Evolutionary conservation across 2,329 filamentous ascomycete genomes (phyloP), one percentile per base, ranked within the genome.

Genomic region (Neonectria neomacrospora): DNA sequence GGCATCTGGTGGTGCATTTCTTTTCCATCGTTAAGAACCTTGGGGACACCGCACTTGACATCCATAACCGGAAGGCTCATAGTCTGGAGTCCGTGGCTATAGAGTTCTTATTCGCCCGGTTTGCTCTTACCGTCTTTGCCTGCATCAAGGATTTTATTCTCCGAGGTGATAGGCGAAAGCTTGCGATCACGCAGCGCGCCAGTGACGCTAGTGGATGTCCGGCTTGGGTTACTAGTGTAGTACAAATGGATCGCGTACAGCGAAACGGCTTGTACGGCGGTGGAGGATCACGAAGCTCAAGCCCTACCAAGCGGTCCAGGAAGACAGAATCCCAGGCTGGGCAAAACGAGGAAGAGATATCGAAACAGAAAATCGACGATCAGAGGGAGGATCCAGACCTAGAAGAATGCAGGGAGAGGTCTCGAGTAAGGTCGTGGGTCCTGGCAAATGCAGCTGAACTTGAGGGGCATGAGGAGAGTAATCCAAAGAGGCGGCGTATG

Each of bases 1-100:
- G 20, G n/a, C 47, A 51, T 51, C 28, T 51, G n/a, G 28, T 34
- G 47, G 47, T 51, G 47, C 47, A 51, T 37, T 51, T 51, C 47
- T 51, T 51, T n/a, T 51, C 47, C 47, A 51, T 34, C 47, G 26
- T 51, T 16, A 32, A 20, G 16, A 34, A 20, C 23, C 3, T 32
- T 7, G 16, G 26, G 28, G 47, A 20, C 22, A 51, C 47, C 5
- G 28, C 47, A 20, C 47, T 51, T 12, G 28, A 37, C 47, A 51
- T 51, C 16, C 47, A 51, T 22, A 51, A 51, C n/a, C 47, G 47
- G 28, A 51, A 34, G 28, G 47, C 28, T 22, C 47, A 51, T 37
- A 51, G 47, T 16, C 30, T 51, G 16, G 47, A 34, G 47, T 18
- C 26, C 3, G 47, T 51, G 28, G 28, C 16, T 11, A 18, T 20